Percentiles rank a stretch among this genome's conserved stretches.
These are phyloP conservation scores for Dryas alaskensis DNA, from an alignment of 306 rosid species.

Conservation along the genomic window DNA sequence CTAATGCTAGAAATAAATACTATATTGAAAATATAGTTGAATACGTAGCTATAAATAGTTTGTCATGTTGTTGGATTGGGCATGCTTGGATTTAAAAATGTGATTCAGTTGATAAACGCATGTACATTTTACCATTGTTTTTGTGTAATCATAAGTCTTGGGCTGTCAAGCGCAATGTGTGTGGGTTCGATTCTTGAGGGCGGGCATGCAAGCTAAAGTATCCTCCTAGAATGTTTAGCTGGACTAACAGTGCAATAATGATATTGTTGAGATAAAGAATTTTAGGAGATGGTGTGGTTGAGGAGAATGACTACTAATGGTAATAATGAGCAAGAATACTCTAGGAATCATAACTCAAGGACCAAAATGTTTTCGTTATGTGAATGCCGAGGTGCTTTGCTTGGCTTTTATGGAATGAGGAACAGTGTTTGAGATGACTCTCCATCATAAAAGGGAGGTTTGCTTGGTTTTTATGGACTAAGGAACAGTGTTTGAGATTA, in stretches of 20 bases:
- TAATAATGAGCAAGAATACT: background rate
- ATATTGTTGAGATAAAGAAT: background rate
- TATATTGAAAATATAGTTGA: background rate
- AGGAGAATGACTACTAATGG: no score
- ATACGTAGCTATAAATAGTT: background rate
- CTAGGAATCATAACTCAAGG: background rate
- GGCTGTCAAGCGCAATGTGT: background rate
- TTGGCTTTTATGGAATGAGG: background rate
- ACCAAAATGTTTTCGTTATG: background rate
- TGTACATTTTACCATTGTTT: no score
- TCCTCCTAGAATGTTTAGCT: background rate
- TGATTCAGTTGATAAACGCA: background rate
- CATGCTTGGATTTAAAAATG: background rate
- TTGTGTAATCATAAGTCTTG: background rate
- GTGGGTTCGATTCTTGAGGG: background rate
- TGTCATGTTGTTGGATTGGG: background rate
- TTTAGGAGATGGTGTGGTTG: background rate
- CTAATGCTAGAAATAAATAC: background rate
- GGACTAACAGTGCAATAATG: background rate
- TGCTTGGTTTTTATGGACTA: background rate
- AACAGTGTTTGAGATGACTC: background rate
- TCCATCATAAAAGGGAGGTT: background rate
- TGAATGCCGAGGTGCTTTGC: background rate
- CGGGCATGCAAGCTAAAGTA: background rate
- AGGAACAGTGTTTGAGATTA: background rate